These are phyloP conservation scores for Pseudogymnoascus destructans DNA, from an alignment of 2,329 filamentous ascomycete species.

Conservation along the genomic window DNA sequence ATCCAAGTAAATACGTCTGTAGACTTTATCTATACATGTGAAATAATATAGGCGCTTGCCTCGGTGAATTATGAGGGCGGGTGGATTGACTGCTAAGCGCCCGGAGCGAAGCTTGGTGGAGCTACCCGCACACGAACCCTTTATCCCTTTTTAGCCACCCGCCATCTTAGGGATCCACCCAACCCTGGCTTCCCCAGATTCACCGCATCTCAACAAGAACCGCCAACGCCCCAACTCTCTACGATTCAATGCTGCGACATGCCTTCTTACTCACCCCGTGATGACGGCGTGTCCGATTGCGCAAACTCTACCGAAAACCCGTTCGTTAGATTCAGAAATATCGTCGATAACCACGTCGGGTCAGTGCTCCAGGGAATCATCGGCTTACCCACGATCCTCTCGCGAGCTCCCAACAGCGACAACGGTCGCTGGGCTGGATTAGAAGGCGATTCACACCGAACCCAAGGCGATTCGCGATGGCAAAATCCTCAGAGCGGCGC, in stretches of 20 bases:
- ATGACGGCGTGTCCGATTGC: neutral
- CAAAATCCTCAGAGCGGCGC: neutral
- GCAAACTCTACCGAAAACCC: slow-evolving; percentile 20
- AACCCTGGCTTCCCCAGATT: neutral
- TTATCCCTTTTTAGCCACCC: neutral
- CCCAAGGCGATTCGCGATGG: neutral
- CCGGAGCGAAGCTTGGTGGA: neutral
- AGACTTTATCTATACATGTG: neutral
- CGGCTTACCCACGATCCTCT: slow-evolving; percentile 24
- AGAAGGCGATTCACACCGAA: slow-evolving; percentile 19
- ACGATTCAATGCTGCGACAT: neutral
- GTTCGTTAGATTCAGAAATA: slow-evolving; percentile 24
- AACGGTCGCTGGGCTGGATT: slow-evolving; percentile 20
- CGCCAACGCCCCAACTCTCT: neutral
- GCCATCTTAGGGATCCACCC: neutral
- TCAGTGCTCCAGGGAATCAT: slow-evolving; percentile 24
- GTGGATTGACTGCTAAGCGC: neutral
- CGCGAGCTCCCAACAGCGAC: slow-evolving; percentile 14
- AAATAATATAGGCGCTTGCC: neutral
- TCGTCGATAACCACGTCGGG: slow-evolving; percentile 22
- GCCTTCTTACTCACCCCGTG: slow-evolving; percentile 6
- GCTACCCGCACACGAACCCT: neutral
- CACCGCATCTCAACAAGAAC: neutral
- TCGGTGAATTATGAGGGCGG: neutral
- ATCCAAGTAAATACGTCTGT: neutral